Base-by-base conservation (phyloP, 257 asterid genomes). In the Petunia secreta region DNA sequence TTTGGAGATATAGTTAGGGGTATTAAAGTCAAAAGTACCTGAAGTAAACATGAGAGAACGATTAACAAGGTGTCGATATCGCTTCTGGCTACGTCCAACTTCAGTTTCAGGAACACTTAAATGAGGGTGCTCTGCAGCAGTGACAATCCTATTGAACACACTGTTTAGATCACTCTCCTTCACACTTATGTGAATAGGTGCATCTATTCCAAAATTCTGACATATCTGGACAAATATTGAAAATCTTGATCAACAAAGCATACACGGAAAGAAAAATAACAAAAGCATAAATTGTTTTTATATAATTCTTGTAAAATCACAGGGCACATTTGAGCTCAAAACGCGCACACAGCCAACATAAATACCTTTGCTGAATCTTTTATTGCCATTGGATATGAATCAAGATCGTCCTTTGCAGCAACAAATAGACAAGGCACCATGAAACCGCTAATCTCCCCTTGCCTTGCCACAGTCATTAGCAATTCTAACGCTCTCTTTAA, bases 351-450 rank as follows among this genome's bases (percentile, higher is more conserved):
- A 34, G 84, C n/a, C 11, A 73, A 69, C 44, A 36, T 58, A 48
- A 85, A 64, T 86, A 92, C 98, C 94, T 90, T 89, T 41, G 90
- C 93, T 57, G 99, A 91, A 82, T 92, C 95, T 85, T 85, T 87
- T 77, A 87, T 89, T 58, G 90, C 84, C 84, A 80, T 76, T 69
- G 93, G 88, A 85, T 87, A 89, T 68, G 93, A 80, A 73, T 85
- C 91, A 48, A 92, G 86, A 89, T 95, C 97, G 79, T 89, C 90
- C 85, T 95, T 92, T n/a, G 98, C 97, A 2, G 96, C 97, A 88
- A 95, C 79, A n/a, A 95, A 88, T 79, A 95, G 91, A 87, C 98
- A 93, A 39, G 99, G 98, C 91, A 94, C 89, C 84, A 86, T 90
- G 53, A 83, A 90, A 74, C 96, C 92, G 80, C 82, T 91, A 80